Base-by-base conservation (phyloP, 2,329 filamentous ascomycete genomes). In the Mycogone perniciosa region DNA sequence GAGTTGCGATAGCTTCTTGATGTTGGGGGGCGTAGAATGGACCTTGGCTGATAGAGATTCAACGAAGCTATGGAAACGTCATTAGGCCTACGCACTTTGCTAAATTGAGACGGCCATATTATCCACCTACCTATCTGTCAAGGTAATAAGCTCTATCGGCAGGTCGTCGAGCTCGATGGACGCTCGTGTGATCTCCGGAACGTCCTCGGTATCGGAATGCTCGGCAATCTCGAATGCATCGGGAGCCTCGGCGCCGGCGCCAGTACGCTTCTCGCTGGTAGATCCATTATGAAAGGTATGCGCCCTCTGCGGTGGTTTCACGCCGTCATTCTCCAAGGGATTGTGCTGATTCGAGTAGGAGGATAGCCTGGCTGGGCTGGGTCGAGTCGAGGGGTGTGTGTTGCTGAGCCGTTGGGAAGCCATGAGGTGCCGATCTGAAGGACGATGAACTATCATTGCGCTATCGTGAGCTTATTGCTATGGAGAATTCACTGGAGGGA, bases 91-190 rank as follows among this genome's bases (percentile, higher is more conserved):
- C n/a, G 13, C 5, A 11, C 13, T 38, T 6, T n/a, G n/a, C 8
- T 30, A n/a, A 34, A 3, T 42, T 10, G n/a, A 26, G 1, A 26
- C 1, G 26, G 9, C 20, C 34, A 11, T 20, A 31, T 6, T 10
- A 26, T 42, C 35, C 31, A 43, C 67, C 54, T 74, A 90, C 89
- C 88, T 88, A 68, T 97, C 92, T 20, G 87, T 89, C 64, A 96
- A 73, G 67, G 89, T 93, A 52, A 93, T 80, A 53, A 99, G 81
- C 76, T 99, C 93, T 62, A 96, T 93, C 10, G 93, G 93, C 39
- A 99, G 81, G 62, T 96, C 88, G 60, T 95, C 89, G 56, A 93
- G 85, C 51, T 88, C 85, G 56, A 88, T 80, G 4, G 86, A 82
- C 26, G 74, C 71, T 52, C 79, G 66, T 1, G 73, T 73, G 2